Evolutionary conservation across 2,329 filamentous ascomycete genomes (phyloP).

Genomic region (Cadophora luteo-olivacea): DNA sequence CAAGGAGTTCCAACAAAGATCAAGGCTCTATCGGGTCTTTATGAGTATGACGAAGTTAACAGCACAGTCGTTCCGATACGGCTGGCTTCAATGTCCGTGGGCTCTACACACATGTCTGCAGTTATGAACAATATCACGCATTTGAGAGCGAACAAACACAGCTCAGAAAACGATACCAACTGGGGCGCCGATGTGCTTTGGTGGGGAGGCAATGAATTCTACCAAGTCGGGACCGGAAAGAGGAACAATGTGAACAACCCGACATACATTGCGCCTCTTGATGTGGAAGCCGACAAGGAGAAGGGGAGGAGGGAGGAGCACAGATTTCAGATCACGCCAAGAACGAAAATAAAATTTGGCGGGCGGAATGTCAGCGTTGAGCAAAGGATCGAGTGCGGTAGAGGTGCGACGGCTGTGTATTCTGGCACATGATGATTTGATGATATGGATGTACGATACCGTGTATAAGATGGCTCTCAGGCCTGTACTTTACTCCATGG

Average conservation of each 20-base stretch:
- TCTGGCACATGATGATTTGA: slow-evolving; percentile 54
- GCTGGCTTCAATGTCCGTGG: slow-evolving; percentile 74
- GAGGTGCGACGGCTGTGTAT: slow-evolving; percentile 83
- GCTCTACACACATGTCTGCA: slow-evolving; percentile 80
- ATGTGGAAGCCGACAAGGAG: slow-evolving; percentile 66
- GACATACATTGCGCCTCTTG: slow-evolving; percentile 78
- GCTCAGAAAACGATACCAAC: slow-evolving; percentile 74
- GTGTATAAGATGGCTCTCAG: background rate
- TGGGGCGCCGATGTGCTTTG: slow-evolving; percentile 90
- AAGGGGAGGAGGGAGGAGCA: slow-evolving; percentile 71
- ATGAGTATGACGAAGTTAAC: slow-evolving; percentile 81
- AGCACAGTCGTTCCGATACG: slow-evolving; percentile 78
- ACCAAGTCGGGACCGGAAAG: slow-evolving; percentile 91
- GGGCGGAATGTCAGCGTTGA: slow-evolving; percentile 78
- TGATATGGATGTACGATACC: slow-evolving; percentile 13
- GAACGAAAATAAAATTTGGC: slow-evolving; percentile 70
- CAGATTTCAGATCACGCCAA: slow-evolving; percentile 82
- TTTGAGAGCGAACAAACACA: slow-evolving; percentile 52
- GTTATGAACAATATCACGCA: slow-evolving; percentile 83
- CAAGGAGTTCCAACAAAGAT: slow-evolving; percentile 81
- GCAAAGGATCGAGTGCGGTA: slow-evolving; percentile 87
- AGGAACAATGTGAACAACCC: slow-evolving; percentile 80
- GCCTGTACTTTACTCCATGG: slow-evolving; percentile 13
- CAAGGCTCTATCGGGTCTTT: slow-evolving; percentile 81
- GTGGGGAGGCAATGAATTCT: slow-evolving; percentile 95